Base-by-base conservation (phyloP, 805 yeast species). In the Kluyveromyces starmeri region DNA sequence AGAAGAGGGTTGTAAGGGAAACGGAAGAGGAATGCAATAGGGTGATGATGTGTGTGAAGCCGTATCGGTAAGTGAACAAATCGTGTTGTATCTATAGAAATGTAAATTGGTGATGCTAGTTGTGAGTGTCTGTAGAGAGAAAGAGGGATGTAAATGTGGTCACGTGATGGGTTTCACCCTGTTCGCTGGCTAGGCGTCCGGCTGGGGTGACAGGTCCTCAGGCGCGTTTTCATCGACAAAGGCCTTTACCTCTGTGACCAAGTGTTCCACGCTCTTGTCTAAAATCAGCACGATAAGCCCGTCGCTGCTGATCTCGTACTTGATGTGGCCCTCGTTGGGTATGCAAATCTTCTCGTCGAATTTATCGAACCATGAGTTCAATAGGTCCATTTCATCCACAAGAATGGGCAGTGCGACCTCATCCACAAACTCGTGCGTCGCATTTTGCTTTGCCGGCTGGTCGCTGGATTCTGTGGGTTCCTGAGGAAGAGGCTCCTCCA, bases 271-370 rank as follows among this genome's bases (percentile, higher is more conserved):
- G 8, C 50, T 47, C 30, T 55, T 46, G 32, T 53, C 59, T 10
- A 58, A 37, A 20, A 58, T 43, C 17, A 58, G 37, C 2, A 58
- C 53, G 24, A 58, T 56, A 22, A 58, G 37, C 19, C 63, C 63
- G 39, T 58, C 63, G 36, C 61, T 58, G 20, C 54, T 58, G 30
- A 58, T 58, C 36, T 58, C 63, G 36, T 58, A 58, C 27, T 58
- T 58, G 26, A 58, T 55, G 42, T 53, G 55, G 9, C 62, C 61
- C 38, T 58, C 63, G 33, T 58, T 57, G 32, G 61, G 61, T 45
- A 58, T 57, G 37, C 60, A 58, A 15, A 58, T 54, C 18, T 51
- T 48, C 25, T 47, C 55, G 41, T 53, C 66, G 44, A 61, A 49
- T 34, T 50, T 53, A 40, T 57, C 62, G 41, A 58, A 58, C 61